Evolutionary conservation across 2,329 filamentous ascomycete species (phyloP), one percentile per base, ranked within the genome.

Genomic region (Epicoccum sorghinum): DNA sequence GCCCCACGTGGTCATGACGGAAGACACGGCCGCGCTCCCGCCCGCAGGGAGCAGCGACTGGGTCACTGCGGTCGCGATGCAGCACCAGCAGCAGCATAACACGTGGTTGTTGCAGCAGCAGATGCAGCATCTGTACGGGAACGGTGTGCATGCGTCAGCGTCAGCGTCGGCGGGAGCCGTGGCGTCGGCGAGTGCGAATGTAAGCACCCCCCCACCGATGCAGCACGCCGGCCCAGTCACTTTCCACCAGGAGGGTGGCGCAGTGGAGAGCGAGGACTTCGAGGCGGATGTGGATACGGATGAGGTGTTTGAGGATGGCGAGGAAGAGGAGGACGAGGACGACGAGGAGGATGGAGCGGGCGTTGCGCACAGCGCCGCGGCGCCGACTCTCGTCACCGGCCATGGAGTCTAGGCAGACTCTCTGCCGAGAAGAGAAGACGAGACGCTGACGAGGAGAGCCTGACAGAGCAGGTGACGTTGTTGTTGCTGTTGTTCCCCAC

Each of bases 251-350:
- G 51, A 41, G 10, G 45, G 30, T 7, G 38, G 30, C 9, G 8
- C 40, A 1, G 46, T 22, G 10, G 14, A 18, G n/a, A 27, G 33
- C 0, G 43, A 35, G 5, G 47, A 33, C 6, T 18, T 18, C 18
- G 65, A 65, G 2, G 68, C 59, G 4, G 65, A 68, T 43, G 47
- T 67, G 13, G 68, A 70, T 18, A 66, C 59, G 1, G 69, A 72
- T 6, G 67, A 65, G 6, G 56, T 67, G 9, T 62, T 67, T 24
- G 63, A 59, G 3, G 63, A 63, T 44, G 59, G 59, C 6, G 65
- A 68, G 0, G 50, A 37, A 4, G 44, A 39, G 2, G 24, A 7
- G 1, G 44, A 4, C 1, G 35, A 46, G 9, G 48, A 33, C 10
- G 27, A 29, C 27, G 27, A 29, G 18, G 18, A 18, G 18, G 18